Percentiles rank a stretch among this genome's conserved stretches.
Evolutionary conservation across 2,329 filamentous ascomycete species (phyloP).

Genomic region (Aotearoamyces nothofagi): DNA sequence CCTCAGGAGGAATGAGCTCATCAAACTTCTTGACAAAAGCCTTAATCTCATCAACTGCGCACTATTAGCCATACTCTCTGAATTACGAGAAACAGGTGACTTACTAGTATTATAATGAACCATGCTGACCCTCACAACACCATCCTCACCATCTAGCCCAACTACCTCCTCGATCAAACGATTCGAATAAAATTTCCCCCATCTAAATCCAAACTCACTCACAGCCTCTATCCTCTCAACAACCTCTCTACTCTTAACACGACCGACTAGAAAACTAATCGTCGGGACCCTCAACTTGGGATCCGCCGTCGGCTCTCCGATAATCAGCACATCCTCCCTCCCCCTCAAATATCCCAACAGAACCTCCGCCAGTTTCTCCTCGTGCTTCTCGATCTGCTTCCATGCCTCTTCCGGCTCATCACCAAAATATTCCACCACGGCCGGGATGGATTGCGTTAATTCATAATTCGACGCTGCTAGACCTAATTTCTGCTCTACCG

Average conservation of each 20-base stretch:
- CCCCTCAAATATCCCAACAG: conserved; percentile 42
- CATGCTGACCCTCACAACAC: conserved; percentile 54
- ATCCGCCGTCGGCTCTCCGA: conserved; percentile 36
- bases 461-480: conserved; percentile 60
- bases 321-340: conserved; percentile 37
- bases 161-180: conserved; percentile 44
- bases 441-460: conserved; percentile 44
- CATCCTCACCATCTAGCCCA: conserved; percentile 39
- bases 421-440: conserved; percentile 45
- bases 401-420: conserved; percentile 24
- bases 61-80: not conserved
- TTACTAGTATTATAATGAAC: conserved; percentile 57
- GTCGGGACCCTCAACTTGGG: conserved; percentile 40
- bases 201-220: conserved; percentile 45
- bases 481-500: conserved; percentile 51
- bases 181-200: conserved; percentile 56
- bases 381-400: conserved; percentile 38
- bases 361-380: conserved; percentile 39
- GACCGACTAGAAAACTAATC: conserved; percentile 49
- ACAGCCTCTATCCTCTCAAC: conserved; percentile 46
- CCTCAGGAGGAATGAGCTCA: not conserved
- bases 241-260: conserved; percentile 36
- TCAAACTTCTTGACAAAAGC: not conserved
- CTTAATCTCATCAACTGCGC: not conserved
- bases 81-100: conserved; percentile 17